Conservation (phyloP, 129 eudicot species). For the Flaveria linearis region DNA sequence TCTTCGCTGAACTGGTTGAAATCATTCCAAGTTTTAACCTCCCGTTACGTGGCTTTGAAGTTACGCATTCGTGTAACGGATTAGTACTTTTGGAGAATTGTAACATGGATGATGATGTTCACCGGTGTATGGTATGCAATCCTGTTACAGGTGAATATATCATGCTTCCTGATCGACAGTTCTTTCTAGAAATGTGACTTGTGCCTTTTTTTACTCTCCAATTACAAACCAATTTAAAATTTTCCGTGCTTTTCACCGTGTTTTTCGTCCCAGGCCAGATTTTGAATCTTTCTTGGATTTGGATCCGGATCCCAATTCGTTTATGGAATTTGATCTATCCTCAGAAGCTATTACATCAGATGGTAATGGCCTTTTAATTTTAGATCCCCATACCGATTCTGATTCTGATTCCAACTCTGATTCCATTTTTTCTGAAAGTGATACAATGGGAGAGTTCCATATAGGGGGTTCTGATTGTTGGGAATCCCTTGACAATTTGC, state of each 20-base stretch:
- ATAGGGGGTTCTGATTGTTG: slow-evolving; percentile 29
- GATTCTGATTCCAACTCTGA: not conserved
- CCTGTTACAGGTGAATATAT: slow-evolving; percentile 35
- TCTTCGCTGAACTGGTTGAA: slow-evolving; percentile 13
- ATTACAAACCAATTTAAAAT: slow-evolving; percentile 16
- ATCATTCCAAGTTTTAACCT: slow-evolving; percentile 12
- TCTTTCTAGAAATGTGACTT: slow-evolving; percentile 2
- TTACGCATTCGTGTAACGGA: slow-evolving; percentile 33
- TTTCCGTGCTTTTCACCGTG: slow-evolving; percentile 20
- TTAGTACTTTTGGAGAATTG: slow-evolving; percentile 24
- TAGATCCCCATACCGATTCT: not conserved
- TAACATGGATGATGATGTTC: not conserved
- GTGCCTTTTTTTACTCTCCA: slow-evolving; percentile 22
- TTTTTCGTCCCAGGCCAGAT: not conserved
- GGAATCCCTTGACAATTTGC: slow-evolving; percentile 12
- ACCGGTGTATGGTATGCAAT: slow-evolving; percentile 25
- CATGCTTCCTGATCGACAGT: slow-evolving; percentile 10
- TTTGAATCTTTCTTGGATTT: not conserved
- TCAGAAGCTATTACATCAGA: not conserved
- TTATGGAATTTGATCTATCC: not conserved
- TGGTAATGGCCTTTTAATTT: slow-evolving; percentile 5
- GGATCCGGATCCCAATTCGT: not conserved
- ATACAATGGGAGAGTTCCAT: slow-evolving; percentile 19
- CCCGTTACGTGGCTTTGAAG: slow-evolving; percentile 18
- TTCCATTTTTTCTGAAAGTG: slow-evolving; percentile 8